These are phyloP conservation scores for Lasiodiplodia hormozganensis DNA, from an alignment of 2,329 filamentous ascomycete genomes.

Conservation along the genomic window DNA sequence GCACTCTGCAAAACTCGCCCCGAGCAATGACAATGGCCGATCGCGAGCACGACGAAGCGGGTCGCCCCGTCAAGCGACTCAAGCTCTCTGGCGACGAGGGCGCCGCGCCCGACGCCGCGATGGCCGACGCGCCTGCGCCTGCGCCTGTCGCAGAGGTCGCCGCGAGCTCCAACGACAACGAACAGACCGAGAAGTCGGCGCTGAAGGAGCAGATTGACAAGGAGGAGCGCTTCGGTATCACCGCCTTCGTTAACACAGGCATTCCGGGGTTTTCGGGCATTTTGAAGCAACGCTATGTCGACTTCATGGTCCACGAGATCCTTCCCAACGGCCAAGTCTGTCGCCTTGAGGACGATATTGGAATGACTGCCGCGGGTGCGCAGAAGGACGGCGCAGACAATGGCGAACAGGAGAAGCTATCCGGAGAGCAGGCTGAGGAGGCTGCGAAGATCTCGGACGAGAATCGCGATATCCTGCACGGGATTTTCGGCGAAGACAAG, in stretches of 20 bases:
- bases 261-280: conserved; percentile 67
- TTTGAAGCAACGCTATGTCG: conserved; percentile 79
- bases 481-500: conserved; percentile 60
- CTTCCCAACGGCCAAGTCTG: conserved; percentile 75
- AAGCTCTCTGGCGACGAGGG: conserved; percentile 13
- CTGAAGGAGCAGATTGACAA: conserved; percentile 34
- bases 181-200: background rate
- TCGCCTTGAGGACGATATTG: conserved; percentile 65
- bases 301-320: conserved; percentile 94
- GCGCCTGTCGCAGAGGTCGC: background rate
- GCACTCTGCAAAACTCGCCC: background rate
- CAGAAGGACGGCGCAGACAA: conserved; percentile 31
- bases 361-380: conserved; percentile 12
- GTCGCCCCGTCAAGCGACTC: conserved; percentile 23
- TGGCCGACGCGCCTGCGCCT: conserved; percentile 5
- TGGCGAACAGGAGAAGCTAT: conserved; percentile 30
- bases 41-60: conserved; percentile 2
- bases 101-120: background rate
- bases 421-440: conserved; percentile 26
- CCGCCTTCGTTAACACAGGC: conserved; percentile 65
- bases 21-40: conserved; percentile 17
- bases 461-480: conserved; percentile 46
- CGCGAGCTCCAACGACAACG: conserved; percentile 1
- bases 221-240: conserved; percentile 64
- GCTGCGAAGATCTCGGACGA: conserved; percentile 44